Evolutionary conservation across 2,329 filamentous ascomycete species (phyloP).

Genomic region (Fusarium solani-melongenae): DNA sequence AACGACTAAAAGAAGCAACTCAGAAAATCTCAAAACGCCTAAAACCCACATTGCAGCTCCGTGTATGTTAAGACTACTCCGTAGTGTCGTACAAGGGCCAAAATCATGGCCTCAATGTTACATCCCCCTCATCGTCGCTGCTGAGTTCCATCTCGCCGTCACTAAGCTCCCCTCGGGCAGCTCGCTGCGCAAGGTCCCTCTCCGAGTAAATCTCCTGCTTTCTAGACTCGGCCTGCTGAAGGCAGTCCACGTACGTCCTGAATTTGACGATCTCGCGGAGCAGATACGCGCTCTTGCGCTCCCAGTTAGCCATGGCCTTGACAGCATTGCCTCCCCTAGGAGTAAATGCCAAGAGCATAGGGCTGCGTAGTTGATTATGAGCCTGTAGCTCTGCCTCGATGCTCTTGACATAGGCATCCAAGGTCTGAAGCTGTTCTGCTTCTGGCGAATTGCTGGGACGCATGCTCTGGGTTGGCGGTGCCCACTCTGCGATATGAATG

Average conservation of each 20-base stretch:
- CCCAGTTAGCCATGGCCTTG: slow-evolving; percentile 96
- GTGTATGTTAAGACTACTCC: slow-evolving; percentile 12
- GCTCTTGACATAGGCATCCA: slow-evolving; percentile 82
- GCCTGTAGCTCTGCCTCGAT: slow-evolving; percentile 87
- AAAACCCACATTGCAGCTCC: slow-evolving; percentile 23
- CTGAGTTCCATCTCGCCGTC: slow-evolving; percentile 53
- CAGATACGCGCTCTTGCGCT: slow-evolving; percentile 92
- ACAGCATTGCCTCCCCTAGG: slow-evolving; percentile 82
- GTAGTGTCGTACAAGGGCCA: slow-evolving; percentile 24
- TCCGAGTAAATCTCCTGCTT: slow-evolving; percentile 78
- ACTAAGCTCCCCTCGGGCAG: slow-evolving; percentile 58
- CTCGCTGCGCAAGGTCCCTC: slow-evolving; percentile 63
- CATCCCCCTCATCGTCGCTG: slow-evolving; percentile 49
- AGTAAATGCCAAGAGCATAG: slow-evolving; percentile 91
- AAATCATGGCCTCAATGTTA: slow-evolving; percentile 48
- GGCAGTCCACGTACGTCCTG: slow-evolving; percentile 89
- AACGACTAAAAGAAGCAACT: slow-evolving; percentile 14
- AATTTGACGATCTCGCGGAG: slow-evolving; percentile 97
- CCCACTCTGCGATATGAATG: slow-evolving; percentile 87
- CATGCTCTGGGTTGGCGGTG: slow-evolving; percentile 89
- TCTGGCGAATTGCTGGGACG: slow-evolving; percentile 83
- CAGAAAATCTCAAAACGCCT: slow-evolving; percentile 20
- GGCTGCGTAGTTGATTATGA: slow-evolving; percentile 88
- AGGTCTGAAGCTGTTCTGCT: slow-evolving; percentile 79
- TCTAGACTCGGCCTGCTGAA: slow-evolving; percentile 75